Base-by-base conservation (phyloP, 176 grass and related monocot genomes). In the Carex cristatella region DNA sequence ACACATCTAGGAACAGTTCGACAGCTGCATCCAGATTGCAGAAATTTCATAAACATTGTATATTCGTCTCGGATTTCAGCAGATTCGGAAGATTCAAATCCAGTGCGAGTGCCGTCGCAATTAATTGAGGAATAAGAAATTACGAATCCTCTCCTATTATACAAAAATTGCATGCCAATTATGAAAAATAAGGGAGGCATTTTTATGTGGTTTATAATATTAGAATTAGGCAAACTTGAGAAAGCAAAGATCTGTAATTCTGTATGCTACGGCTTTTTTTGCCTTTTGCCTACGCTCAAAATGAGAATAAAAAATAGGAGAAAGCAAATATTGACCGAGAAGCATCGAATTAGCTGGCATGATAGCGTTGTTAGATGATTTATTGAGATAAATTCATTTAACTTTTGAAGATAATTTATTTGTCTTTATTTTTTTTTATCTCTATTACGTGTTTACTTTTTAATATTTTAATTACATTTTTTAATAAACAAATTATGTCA, bases 331-430 rank as follows among this genome's bases (percentile, higher is more conserved):
- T 56, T 56, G 12, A 77, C 27, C 73, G 15, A 40, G 53, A 61
- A 2, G 79, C 33, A 63, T 64, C 4, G n/a, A 38, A 14, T 60
- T 73, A 42, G 69, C 63, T 81, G 56, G 79, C 53, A 61, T 12
- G 32, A 73, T 10, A 73, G 13, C 37, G 13, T 7, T 42, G 0
- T 62, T 42, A 4, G 30, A 16, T 62, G 57, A 81, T 61, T 18
- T 19, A 81, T 61, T 81, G 56, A 81, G 56, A 81, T 38, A 81
- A 61, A 37, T 62, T 38, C 58, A 62, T 61, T 44, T 38, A 62
- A 4, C 53, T 81, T 40, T 40, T 40, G 38, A 40, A 40, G 38
- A 40, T 4, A 40, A 40, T 40, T 40, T 40, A 40, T 5, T 5
- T 40, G 38, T 40, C 5, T 40, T 6, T 40, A 40, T 40, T 40